Evolutionary conservation across 768 basidiomycete species (phyloP).

Genomic region (Pleurotus ostreatus): DNA sequence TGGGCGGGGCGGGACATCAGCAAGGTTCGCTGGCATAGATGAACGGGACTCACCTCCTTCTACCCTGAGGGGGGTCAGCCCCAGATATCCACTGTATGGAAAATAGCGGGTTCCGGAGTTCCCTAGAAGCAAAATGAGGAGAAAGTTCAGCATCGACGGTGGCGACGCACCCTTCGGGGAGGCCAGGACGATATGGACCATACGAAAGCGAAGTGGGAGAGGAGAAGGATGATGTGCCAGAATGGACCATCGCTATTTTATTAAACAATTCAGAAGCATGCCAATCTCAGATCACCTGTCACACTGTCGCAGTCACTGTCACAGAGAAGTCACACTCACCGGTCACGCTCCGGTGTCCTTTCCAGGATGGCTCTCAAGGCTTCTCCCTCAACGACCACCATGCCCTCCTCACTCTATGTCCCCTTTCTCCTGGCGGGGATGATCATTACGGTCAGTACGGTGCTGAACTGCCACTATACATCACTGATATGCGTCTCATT

Average conservation of each 20-base stretch:
- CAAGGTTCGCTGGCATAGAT: constrained; percentile 9
- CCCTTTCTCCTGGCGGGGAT: constrained; percentile 86
- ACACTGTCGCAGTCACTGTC: constrained; percentile 10
- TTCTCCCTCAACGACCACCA: constrained; percentile 23
- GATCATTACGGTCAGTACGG: constrained; percentile 74
- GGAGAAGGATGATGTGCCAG: constrained; percentile 15
- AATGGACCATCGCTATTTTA: constrained; percentile 9
- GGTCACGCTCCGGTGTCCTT: constrained; percentile 7
- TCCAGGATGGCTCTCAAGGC: constrained; percentile 10
- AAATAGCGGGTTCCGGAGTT: constrained; percentile 70
- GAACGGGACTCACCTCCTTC: constrained; percentile 57
- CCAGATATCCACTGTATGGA: constrained; percentile 75
- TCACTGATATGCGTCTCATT: neutral
- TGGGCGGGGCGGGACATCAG: constrained; percentile 18
- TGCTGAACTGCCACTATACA: neutral
- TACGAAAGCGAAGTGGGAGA: constrained; percentile 28
- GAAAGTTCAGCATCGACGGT: neutral
- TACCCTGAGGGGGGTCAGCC: constrained; percentile 73
- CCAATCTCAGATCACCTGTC: constrained; percentile 9
- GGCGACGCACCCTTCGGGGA: constrained; percentile 47
- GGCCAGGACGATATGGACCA: constrained; percentile 69
- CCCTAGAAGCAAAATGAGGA: constrained; percentile 29
- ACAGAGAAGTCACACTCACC: constrained; percentile 8
- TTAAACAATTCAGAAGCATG: constrained; percentile 7
- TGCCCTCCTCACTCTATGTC: constrained; percentile 67